These are phyloP conservation scores for Exserohilum turcica DNA, from an alignment of 2,329 filamentous ascomycete genomes.

Conservation along the genomic window DNA sequence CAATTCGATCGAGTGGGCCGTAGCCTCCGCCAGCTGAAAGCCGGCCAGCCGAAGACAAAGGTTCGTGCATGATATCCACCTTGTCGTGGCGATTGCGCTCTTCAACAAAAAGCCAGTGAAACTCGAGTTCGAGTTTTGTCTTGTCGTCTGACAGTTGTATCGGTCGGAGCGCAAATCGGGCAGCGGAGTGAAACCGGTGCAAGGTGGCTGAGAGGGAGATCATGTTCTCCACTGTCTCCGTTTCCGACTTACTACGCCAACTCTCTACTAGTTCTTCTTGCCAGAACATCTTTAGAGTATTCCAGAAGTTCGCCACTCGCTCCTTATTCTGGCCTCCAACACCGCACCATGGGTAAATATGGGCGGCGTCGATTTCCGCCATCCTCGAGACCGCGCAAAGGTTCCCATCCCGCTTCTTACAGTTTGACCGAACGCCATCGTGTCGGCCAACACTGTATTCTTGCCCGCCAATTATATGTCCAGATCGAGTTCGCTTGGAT, in stretches of 20 bases:
- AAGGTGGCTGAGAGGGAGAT: constrained; percentile 17
- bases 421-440: constrained; percentile 13
- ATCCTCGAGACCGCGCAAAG: constrained; percentile 22
- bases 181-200: constrained; percentile 20
- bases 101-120: constrained; percentile 22
- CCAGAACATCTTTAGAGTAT: neutral
- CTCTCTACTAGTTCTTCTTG: neutral
- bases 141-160: constrained; percentile 25
- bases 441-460: constrained; percentile 17
- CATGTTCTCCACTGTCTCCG: constrained; percentile 26
- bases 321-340: constrained; percentile 9
- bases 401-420: constrained; percentile 19
- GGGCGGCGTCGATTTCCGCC: constrained; percentile 18
- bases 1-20: neutral
- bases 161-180: constrained; percentile 21
- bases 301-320: neutral
- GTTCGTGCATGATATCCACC: constrained; percentile 10
- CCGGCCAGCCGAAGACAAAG: neutral
- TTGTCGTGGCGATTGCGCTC: constrained; percentile 8
- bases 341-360: constrained; percentile 27
- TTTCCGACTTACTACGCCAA: constrained; percentile 1
- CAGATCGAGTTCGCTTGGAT: neutral
- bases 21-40: neutral
- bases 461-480: neutral
- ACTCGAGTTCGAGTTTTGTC: constrained; percentile 24